A percentile compares a stretch with the other conserved stretches of the same genome.
Evolutionary conservation across 164 flowering plant species (phyloP).

Genomic region (Aristolochia californica): DNA sequence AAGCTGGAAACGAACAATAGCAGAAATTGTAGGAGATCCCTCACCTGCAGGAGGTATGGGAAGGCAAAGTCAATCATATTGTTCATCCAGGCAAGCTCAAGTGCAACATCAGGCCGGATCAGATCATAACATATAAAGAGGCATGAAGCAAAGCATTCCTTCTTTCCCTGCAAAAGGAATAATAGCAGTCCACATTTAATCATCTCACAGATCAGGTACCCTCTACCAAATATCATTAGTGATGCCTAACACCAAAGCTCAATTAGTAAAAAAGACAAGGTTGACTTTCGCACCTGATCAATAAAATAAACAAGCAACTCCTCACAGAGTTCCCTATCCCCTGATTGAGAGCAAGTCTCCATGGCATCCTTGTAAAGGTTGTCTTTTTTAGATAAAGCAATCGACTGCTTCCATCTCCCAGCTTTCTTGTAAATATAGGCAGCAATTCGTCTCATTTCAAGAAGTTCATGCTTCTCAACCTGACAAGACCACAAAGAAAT

Average conservation of each 20-base stretch:
- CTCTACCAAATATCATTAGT: background rate
- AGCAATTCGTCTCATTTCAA: slow-evolving; percentile 98
- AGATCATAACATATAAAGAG: slow-evolving; percentile 90
- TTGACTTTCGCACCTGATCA: slow-evolving; percentile 44
- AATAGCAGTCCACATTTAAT: background rate
- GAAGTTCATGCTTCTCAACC: slow-evolving; percentile 99
- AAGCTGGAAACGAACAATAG: background rate
- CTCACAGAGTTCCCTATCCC: slow-evolving; percentile 91
- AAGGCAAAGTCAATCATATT: slow-evolving; percentile 93
- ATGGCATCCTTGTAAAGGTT: slow-evolving; percentile 91
- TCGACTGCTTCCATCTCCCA: slow-evolving; percentile 98
- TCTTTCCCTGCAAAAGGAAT: slow-evolving; percentile 71
- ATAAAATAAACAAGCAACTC: slow-evolving; percentile 97
- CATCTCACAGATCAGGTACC: background rate
- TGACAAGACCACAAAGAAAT: slow-evolving; percentile 20
- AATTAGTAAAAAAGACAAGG: background rate
- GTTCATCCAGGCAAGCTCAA: slow-evolving; percentile 97
- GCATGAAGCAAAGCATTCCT: slow-evolving; percentile 95
- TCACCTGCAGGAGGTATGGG: slow-evolving; percentile 92
- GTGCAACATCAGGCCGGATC: slow-evolving; percentile 86
- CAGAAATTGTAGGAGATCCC: background rate
- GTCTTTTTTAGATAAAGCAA: slow-evolving; percentile 95
- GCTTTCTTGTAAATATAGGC: slow-evolving; percentile 97
- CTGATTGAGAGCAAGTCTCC: slow-evolving; percentile 98
- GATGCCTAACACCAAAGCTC: no score